Conservation (phyloP, 257 asterid genomes). For the Solanum gracilifrons region DNA sequence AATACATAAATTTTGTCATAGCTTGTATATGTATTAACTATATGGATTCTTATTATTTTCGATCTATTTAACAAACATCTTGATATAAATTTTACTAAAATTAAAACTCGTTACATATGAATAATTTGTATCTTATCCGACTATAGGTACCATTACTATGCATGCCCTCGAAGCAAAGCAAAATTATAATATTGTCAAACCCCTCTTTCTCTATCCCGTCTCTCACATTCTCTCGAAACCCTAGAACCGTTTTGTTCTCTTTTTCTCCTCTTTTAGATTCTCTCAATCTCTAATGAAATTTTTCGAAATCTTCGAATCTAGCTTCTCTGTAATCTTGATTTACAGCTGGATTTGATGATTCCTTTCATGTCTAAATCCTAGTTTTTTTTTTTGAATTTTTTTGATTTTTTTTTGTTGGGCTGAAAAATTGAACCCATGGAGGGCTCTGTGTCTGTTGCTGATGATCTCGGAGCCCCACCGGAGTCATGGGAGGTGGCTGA, state of each 20-base stretch:
- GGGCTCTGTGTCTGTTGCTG: constrained; percentile 51
- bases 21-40: too few relatives aligned
- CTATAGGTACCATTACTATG: not conserved
- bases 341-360: constrained; percentile 47
- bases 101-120: fast-evolving
- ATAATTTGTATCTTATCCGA: too few relatives aligned
- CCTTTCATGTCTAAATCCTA: constrained; percentile 9
- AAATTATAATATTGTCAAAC: constrained; percentile 40
- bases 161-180: not conserved
- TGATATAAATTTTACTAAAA: too few relatives aligned
- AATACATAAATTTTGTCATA: too few relatives aligned
- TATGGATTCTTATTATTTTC: too few relatives aligned
- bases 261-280: not conserved
- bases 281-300: constrained; percentile 30
- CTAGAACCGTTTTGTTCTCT: constrained; percentile 10
- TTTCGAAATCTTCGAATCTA: constrained; percentile 11
- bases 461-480: constrained; percentile 56
- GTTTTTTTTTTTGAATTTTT: not conserved
- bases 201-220: constrained; percentile 17
- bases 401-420: not conserved
- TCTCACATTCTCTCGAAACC: not conserved
- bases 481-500: constrained; percentile 99
- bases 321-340: constrained; percentile 4
- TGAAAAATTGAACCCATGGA: constrained; percentile 44
- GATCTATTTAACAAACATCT: fast-evolving